phyloP scores from a whole-genome alignment of 73 alveolate species.

The Tetrahymena elliotti region DNA sequence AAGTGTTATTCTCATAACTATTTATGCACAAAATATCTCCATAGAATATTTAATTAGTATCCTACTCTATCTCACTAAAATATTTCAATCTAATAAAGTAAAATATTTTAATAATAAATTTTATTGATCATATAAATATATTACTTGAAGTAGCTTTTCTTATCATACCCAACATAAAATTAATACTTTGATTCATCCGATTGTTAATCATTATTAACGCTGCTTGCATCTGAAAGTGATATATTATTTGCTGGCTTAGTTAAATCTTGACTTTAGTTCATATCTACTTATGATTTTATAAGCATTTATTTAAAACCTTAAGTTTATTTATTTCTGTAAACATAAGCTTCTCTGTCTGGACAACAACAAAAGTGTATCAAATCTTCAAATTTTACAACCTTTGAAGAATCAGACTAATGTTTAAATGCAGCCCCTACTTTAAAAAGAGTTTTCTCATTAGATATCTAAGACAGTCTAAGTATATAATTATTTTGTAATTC shows the following conservation, averaged over 20 bases:
- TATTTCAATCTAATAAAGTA: neutral
- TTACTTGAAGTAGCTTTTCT: neutral
- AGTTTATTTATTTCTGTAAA: neutral
- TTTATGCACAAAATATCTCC: neutral
- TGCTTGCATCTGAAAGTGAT: neutral
- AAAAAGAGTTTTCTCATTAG: neutral
- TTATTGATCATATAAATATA: too few species aligned
- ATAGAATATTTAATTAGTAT: neutral
- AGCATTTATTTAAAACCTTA: neutral
- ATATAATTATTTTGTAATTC: neutral
- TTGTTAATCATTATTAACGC: neutral
- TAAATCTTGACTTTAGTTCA: neutral
- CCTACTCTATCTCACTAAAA: neutral
- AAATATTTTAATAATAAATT: neutral
- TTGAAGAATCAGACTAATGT: neutral
- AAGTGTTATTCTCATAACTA: neutral
- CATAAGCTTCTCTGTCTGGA: neutral
- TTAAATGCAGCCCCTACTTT: neutral
- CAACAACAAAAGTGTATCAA: neutral
- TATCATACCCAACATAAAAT: neutral
- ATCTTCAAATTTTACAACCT: neutral
- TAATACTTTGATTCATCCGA: neutral
- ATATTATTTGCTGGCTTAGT: neutral
- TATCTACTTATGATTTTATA: neutral
- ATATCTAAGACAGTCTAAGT: neutral